Evolutionary conservation across 176 grass and related monocot species (phyloP).

Genomic region (Oryza coarctata): DNA sequence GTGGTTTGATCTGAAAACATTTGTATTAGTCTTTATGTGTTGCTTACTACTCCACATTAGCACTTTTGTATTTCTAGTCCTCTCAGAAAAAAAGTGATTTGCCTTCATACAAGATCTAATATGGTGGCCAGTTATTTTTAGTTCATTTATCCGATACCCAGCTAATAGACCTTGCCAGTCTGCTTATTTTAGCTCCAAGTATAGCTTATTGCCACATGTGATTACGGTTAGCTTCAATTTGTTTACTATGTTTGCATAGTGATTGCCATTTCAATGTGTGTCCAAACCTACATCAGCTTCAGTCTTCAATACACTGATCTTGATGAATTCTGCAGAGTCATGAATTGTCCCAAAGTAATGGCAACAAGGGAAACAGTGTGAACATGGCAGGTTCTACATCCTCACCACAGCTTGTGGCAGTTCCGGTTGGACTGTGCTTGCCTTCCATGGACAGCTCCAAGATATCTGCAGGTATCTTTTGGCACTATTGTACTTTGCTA

Average conservation of each 20-base stretch:
- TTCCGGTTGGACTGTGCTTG: constrained; percentile 58
- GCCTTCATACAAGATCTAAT: constrained; percentile 8
- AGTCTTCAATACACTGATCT: constrained; percentile 17
- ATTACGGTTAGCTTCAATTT: constrained; percentile 13
- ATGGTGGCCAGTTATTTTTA: neutral
- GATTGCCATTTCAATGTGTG: constrained; percentile 14
- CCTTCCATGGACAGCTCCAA: constrained; percentile 40
- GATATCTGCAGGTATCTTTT: constrained; percentile 40
- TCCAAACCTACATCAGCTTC: constrained; percentile 12
- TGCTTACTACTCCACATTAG: neutral
- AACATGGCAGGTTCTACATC: constrained; percentile 31
- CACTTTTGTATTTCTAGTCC: constrained; percentile 12
- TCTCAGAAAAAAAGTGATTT: constrained; percentile 1
- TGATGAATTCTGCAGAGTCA: constrained; percentile 48
- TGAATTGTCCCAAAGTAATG: constrained; percentile 50
- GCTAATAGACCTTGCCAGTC: neutral
- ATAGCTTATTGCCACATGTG: neutral
- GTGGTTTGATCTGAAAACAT: neutral
- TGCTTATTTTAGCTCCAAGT: neutral
- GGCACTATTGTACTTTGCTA: constrained; percentile 19
- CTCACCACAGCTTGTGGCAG: constrained; percentile 44
- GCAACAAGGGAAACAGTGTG: constrained; percentile 17
- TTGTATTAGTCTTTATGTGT: neutral
- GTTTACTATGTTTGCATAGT: neutral
- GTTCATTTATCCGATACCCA: neutral